phyloP scores from a whole-genome alignment of 202 grass and related monocot species.

The Setaria italica region DNA sequence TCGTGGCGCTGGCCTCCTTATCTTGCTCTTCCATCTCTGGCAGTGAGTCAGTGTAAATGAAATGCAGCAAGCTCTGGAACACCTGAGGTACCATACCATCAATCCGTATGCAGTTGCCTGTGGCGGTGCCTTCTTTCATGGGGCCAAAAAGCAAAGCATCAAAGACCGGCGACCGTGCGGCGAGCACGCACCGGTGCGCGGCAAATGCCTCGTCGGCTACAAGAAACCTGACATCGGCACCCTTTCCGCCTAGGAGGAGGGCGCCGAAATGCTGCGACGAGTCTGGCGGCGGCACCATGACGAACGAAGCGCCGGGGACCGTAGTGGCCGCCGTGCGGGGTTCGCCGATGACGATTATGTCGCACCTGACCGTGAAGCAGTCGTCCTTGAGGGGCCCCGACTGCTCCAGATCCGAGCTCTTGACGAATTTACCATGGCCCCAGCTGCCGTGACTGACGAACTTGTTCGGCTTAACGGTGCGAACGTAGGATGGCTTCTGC shows the following conservation, averaged over 20 bases:
- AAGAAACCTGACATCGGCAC: constrained; percentile 38
- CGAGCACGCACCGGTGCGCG: constrained; percentile 39
- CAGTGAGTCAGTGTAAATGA: constrained; percentile 12
- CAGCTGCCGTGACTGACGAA: not conserved
- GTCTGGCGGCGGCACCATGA: not conserved
- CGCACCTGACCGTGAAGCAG: constrained; percentile 16
- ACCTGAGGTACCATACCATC: constrained; percentile 10
- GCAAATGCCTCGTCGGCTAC: constrained; percentile 29
- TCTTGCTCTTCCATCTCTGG: not conserved
- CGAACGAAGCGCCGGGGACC: not conserved
- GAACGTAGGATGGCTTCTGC: not conserved
- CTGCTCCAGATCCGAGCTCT: not conserved
- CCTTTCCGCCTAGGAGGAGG: constrained; percentile 23
- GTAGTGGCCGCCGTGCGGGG: not conserved
- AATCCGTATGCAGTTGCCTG: not conserved
- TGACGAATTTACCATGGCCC: not conserved
- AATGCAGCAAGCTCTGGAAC: constrained; percentile 16
- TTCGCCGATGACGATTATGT: not conserved
- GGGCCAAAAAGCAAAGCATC: constrained; percentile 22
- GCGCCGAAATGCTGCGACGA: constrained; percentile 21
- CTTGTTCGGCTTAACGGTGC: not conserved
- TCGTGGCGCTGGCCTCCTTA: not conserved
- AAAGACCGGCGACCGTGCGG: constrained; percentile 44
- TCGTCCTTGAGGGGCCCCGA: not conserved
- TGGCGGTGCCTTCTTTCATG: not conserved